Evolutionary conservation across 257 asterid species (phyloP), one percentile per base, ranked within the genome.

Genomic region (Leptodermis oblonga): DNA sequence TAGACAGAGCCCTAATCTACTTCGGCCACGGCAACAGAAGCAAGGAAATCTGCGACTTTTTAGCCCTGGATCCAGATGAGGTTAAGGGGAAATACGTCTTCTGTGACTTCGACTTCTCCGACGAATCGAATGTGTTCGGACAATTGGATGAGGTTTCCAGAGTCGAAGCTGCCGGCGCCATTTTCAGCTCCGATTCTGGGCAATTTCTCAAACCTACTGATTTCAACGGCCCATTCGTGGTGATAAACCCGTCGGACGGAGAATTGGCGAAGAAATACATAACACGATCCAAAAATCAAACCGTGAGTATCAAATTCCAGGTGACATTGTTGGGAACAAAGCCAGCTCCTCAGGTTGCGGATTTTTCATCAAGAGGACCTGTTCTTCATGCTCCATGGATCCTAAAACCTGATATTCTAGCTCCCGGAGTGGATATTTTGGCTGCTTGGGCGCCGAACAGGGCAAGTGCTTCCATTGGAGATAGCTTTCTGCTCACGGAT

Each of bases 351-450:
- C 72, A 73, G 34, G 68, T 66, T 4, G 72, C 72, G 2, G 18
- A 49, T 42, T 75, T 76, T 70, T 62, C 75, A 18, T 64, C 72
- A 25, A 37, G 77, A 26, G 72, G 77, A 0, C 77, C 77, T 23
- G 68, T 65, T 5, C 61, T 55, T 1, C 72, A 49, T 20, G 72
- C 72, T 17, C 77, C 72, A 7, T 43, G 72, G 67, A 43, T 33
- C 15, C 10, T 73, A 23, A 73, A 73, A 58, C 77, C 77, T 11
- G 77, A 73, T 36, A 6, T 73, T 7, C n/a, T 73, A 23, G 62
- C 72, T 11, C 72, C 77, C 0, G 77, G 77, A 8, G 62, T 56
- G 18, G 54, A 67, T 18, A 37, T 67, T 7, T 62, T 67, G 26
- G 73, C 48, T 1, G 73, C 73, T 4, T 73, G 77, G 73, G 46